Evolutionary conservation across 1,139 yeast species (phyloP).

Genomic region (Meyerozyma sp.): DNA sequence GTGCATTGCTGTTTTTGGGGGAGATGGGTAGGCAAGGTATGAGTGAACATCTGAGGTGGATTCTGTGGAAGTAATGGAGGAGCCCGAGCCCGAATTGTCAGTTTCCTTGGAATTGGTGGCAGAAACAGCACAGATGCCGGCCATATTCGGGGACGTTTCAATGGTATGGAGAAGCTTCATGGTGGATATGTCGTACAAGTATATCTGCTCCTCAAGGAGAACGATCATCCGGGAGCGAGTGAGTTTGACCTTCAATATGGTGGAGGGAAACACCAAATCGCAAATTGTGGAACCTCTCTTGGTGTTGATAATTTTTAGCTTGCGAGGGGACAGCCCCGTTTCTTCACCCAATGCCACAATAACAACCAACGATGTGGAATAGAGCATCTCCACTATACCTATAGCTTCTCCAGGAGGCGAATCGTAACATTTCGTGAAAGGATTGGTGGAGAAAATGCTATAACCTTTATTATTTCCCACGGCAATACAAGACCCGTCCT

Average conservation of each 20-base stretch:
- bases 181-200: constrained; percentile 80
- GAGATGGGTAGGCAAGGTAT: constrained; percentile 84
- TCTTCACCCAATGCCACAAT: constrained; percentile 86
- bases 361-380: constrained; percentile 81
- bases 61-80: not conserved
- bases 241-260: constrained; percentile 72
- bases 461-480: constrained; percentile 77
- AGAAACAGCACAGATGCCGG: constrained; percentile 61
- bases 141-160: constrained; percentile 70
- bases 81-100: constrained; percentile 7
- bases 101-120: constrained; percentile 22
- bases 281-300: constrained; percentile 68
- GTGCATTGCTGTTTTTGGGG: constrained; percentile 48
- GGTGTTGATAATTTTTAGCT: constrained; percentile 77
- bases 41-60: constrained; percentile 26
- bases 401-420: constrained; percentile 47
- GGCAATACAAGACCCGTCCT: constrained; percentile 84
- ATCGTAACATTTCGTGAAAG: constrained; percentile 77
- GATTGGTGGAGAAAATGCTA: constrained; percentile 81
- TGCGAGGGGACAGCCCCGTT: constrained; percentile 73
- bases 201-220: constrained; percentile 77
- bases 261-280: constrained; percentile 84
- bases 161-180: constrained; percentile 87
- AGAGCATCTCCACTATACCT: constrained; percentile 84
- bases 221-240: constrained; percentile 73